These are phyloP conservation scores for Mycena polygramma DNA, from an alignment of 768 basidiomycete genomes.

Conservation along the genomic window DNA sequence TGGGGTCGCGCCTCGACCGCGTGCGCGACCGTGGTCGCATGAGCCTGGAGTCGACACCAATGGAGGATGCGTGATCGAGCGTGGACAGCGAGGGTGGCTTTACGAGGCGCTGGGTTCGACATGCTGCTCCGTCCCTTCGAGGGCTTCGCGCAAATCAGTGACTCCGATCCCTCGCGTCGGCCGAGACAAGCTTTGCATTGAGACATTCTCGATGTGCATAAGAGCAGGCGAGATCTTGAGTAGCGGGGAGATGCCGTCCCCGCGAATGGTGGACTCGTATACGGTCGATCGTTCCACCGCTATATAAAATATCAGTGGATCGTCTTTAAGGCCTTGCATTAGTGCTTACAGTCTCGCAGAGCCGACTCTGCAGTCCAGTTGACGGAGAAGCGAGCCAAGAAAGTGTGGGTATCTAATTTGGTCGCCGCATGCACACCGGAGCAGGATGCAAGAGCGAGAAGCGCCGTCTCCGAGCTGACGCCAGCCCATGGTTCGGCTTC, in stretches of 20 bases:
- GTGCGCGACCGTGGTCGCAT: constrained; percentile 57
- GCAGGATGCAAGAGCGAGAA: constrained; percentile 68
- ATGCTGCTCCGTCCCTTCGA: constrained; percentile 88
- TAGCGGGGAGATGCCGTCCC: constrained; percentile 80
- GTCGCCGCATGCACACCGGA: constrained; percentile 71
- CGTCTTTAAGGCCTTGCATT: not conserved
- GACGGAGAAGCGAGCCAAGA: constrained; percentile 66
- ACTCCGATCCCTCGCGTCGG: constrained; percentile 88
- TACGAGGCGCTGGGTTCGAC: constrained; percentile 80
- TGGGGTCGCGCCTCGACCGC: constrained; percentile 63
- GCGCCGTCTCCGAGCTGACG: constrained; percentile 66
- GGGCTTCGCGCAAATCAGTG: constrained; percentile 87
- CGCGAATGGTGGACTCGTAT: constrained; percentile 68
- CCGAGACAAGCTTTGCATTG: constrained; percentile 85
- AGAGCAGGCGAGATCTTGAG: constrained; percentile 86
- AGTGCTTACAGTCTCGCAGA: constrained; percentile 77
- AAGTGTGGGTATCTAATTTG: constrained; percentile 68
- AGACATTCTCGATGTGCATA: constrained; percentile 93
- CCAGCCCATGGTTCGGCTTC: constrained; percentile 51
- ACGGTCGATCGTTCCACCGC: constrained; percentile 68
- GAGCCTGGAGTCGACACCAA: constrained; percentile 51
- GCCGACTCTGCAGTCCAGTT: constrained; percentile 85
- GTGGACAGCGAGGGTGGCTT: constrained; percentile 84
- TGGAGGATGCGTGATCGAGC: constrained; percentile 74
- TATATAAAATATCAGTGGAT: constrained; percentile 40